Conservation (phyloP, 1,284 basidiomycete species). For the Naganishia sp. region DNA sequence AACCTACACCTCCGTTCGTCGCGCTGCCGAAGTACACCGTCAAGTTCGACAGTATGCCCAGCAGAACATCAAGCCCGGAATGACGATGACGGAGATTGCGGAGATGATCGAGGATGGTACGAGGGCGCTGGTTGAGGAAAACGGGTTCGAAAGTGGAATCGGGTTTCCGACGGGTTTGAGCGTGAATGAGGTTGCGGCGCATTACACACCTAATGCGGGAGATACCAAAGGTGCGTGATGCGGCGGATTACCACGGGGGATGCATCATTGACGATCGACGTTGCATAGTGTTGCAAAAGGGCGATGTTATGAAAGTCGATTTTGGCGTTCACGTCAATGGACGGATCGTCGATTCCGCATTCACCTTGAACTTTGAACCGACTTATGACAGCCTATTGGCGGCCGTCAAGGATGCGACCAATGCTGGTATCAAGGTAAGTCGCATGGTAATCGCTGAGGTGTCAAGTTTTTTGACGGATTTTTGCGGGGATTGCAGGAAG, state of each 20-base stretch:
- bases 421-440: slow-evolving; percentile 78
- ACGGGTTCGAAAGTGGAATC: slow-evolving; percentile 65
- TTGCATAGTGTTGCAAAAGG: slow-evolving; percentile 70
- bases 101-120: slow-evolving; percentile 91
- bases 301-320: slow-evolving; percentile 95
- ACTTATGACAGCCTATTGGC: slow-evolving; percentile 86
- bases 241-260: neutral
- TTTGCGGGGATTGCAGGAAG: slow-evolving; percentile 63
- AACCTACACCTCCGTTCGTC: slow-evolving; percentile 85
- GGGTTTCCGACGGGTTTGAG: slow-evolving; percentile 97
- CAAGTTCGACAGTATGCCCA: slow-evolving; percentile 82
- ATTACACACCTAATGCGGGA: slow-evolving; percentile 95
- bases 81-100: slow-evolving; percentile 93
- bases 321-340: slow-evolving; percentile 96
- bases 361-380: slow-evolving; percentile 86
- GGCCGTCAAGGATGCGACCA: slow-evolving; percentile 90
- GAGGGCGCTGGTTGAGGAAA: slow-evolving; percentile 83
- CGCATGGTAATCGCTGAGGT: slow-evolving; percentile 27
- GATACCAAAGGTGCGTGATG: slow-evolving; percentile 71
- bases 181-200: slow-evolving; percentile 92
- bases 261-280: slow-evolving; percentile 16
- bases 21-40: slow-evolving; percentile 93
- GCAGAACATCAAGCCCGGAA: slow-evolving; percentile 84
- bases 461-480: neutral
- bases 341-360: slow-evolving; percentile 91